phyloP scores from a whole-genome alignment of 2,329 filamentous ascomycete genomes.

The Parastagonospora avenae region DNA sequence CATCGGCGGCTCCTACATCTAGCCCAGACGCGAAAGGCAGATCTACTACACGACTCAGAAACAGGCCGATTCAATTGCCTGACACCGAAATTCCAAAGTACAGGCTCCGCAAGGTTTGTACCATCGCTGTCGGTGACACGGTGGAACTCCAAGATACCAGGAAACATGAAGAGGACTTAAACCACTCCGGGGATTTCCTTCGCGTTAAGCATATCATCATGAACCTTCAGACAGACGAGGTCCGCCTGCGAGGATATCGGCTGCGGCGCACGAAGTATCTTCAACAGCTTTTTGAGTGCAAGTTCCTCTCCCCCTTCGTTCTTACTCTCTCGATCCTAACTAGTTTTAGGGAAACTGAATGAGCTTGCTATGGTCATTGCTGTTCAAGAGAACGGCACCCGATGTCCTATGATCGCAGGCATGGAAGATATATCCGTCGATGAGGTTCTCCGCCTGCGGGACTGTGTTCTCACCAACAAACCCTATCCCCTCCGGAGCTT shows the following conservation, averaged over 20 bases:
- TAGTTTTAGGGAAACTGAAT: conserved; percentile 1
- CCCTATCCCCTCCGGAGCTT: conserved; percentile 5
- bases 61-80: not conserved
- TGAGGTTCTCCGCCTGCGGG: not conserved
- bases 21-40: too few species aligned
- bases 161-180: not conserved
- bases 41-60: too few species aligned
- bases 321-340: too few species aligned
- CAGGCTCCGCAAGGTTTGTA: not conserved
- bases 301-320: too few species aligned
- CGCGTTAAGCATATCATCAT: conserved; percentile 21
- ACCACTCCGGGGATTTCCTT: conserved; percentile 28
- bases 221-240: conserved; percentile 17
- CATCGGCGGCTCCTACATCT: not conserved
- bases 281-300: conserved; percentile 21
- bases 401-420: not conserved
- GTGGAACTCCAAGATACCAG: conserved; percentile 23
- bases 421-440: conserved; percentile 1
- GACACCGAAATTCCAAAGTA: not conserved
- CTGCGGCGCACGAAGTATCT: conserved; percentile 24
- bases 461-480: conserved; percentile 1
- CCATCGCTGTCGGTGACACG: conserved; percentile 11
- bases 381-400: conserved; percentile 3
- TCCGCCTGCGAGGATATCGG: conserved; percentile 24
- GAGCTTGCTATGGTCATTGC: conserved; percentile 10